Evolutionary conservation across 2,329 filamentous ascomycete species (phyloP).

Genomic region (Colletotrichum tropicicola): DNA sequence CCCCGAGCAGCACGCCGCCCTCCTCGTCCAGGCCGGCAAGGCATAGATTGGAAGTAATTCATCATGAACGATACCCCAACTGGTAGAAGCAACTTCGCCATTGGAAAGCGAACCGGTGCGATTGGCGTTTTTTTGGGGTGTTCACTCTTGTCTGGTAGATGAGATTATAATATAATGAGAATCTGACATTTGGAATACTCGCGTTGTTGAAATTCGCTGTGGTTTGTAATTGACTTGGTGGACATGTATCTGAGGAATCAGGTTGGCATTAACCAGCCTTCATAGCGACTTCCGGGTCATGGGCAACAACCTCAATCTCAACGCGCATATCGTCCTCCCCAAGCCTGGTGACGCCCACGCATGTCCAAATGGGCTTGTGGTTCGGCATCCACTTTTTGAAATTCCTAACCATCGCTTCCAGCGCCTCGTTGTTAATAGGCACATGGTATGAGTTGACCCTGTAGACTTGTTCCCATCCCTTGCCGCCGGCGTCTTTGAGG

Average conservation of each 20-base stretch:
- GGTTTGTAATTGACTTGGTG: no score
- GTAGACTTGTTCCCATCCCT: slow-evolving; percentile 65
- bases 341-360: slow-evolving; percentile 57
- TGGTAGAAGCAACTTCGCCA: not conserved
- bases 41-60: not conserved
- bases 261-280: not conserved
- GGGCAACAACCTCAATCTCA: slow-evolving; percentile 66
- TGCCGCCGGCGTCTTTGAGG: slow-evolving; percentile 60
- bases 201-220: not conserved
- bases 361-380: slow-evolving; percentile 63
- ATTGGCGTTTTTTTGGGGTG: slow-evolving; percentile 14
- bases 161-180: slow-evolving; percentile 19
- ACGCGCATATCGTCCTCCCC: slow-evolving; percentile 61
- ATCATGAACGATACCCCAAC: not conserved
- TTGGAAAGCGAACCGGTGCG: not conserved
- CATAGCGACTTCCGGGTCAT: slow-evolving; percentile 48
- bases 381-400: slow-evolving; percentile 60
- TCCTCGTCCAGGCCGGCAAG: slow-evolving; percentile 27
- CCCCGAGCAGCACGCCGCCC: slow-evolving; percentile 26
- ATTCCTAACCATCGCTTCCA: slow-evolving; percentile 53
- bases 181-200: not conserved
- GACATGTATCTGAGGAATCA: not conserved
- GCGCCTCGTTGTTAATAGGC: slow-evolving; percentile 47
- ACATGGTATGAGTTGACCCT: slow-evolving; percentile 56
- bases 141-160: not conserved